Base-by-base conservation (phyloP, 306 rosid genomes). In the Vigna radiata region DNA sequence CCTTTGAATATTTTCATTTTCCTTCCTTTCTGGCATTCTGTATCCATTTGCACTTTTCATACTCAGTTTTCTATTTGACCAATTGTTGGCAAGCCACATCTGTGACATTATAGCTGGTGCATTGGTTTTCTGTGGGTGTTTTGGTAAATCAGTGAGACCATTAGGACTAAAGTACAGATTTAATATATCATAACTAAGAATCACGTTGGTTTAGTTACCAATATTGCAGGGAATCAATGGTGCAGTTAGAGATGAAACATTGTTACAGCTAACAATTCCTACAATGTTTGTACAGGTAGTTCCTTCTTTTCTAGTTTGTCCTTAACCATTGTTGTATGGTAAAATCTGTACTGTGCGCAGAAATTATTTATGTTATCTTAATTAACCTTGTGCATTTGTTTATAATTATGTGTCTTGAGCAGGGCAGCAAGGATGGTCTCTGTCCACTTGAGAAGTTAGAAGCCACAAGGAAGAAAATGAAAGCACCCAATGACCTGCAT, bases 211-310 rank as follows among this genome's bases (percentile, higher is more conserved):
- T n/a, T 70, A n/a, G 50, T 56, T 76, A 36, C 50, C 13, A 55
- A 29, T 68, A 59, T 88, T 83, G 43, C 92, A 91, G 98, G 98
- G 96, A 44, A 81, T 80, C 49, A 88, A 84, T 79, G 95, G 98
- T 75, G 91, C 83, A 0, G 76, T 91, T 67, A 85, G 96, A 83
- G 98, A 91, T 83, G 95, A 86, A 80, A 84, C 84, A 21, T 83
- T 94, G 31, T 79, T 91, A 79, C 83, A 83, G 80, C 88, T 91
- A 61, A 76, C 83, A 12, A 81, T 87, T 83, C 97, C 98, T 49
- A 84, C 87, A 81, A 90, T 94, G 88, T 91, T 94, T 83, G 96
- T 94, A 13, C 96, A 90, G 96, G 98, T 94, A 80, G 21, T 65
- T 58, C 49, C 49, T 70, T 62, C 48, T 59, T 68, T 60, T 76